A percentile compares a stretch with the other conserved stretches of the same genome.
phyloP scores from a whole-genome alignment of 495 filamentous ascomycete genomes.

The Lophiostoma macrostomum region DNA sequence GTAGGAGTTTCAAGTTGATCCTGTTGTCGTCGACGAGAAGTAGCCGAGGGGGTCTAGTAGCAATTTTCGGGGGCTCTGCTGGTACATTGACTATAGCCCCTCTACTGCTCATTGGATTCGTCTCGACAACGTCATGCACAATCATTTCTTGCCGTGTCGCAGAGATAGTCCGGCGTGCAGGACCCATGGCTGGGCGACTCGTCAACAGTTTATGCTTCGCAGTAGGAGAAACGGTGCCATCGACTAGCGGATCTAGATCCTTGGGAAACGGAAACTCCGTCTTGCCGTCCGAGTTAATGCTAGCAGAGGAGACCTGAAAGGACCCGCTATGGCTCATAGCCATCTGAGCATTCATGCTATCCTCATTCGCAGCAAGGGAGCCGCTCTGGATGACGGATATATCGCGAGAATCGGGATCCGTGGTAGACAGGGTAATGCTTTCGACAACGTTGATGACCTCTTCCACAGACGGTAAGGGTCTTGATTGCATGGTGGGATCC shows the following conservation, averaged over 20 bases:
- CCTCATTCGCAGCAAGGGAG: conserved; percentile 2
- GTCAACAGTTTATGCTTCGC: background rate
- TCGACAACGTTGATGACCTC: background rate
- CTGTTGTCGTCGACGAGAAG: conserved; percentile 34
- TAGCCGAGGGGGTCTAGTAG: conserved; percentile 16
- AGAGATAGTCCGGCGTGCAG: background rate
- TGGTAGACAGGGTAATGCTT: background rate
- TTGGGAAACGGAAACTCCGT: background rate
- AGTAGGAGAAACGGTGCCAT: conserved; percentile 4
- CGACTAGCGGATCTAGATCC: background rate
- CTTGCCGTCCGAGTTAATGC: no score
- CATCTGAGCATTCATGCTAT: conserved; percentile 13
- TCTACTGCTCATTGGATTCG: background rate
- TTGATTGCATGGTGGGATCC: no score
- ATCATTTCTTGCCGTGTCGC: background rate
- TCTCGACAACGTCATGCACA: background rate
- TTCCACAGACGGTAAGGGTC: background rate
- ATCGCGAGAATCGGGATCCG: background rate
- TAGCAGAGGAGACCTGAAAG: background rate
- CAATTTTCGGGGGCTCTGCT: background rate
- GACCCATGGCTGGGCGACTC: background rate
- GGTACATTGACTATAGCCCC: background rate
- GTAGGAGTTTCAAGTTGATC: conserved; percentile 32
- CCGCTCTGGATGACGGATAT: conserved; percentile 5
- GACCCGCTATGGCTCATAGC: background rate